These are phyloP conservation scores for Dichomitus squalens DNA, from an alignment of 1,284 basidiomycete genomes.

Conservation along the genomic window DNA sequence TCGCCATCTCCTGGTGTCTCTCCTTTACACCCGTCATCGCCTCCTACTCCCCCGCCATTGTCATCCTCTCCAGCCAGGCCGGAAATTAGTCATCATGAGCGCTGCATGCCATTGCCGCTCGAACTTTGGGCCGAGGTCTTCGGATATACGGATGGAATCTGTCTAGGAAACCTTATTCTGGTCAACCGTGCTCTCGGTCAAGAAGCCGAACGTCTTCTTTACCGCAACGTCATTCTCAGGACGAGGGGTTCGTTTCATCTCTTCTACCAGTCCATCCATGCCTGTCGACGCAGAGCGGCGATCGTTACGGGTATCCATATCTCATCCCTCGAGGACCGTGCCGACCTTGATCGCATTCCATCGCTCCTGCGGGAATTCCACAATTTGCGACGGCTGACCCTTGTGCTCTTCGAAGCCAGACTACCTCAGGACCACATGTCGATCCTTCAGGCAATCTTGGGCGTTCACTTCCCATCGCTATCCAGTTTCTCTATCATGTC, in stretches of 20 bases:
- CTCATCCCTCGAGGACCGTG: not conserved
- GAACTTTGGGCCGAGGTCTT: slow-evolving; percentile 9
- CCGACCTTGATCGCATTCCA: not conserved
- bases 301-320: not conserved
- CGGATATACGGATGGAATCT: not conserved
- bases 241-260: not conserved
- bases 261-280: not conserved
- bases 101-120: not conserved
- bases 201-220: not conserved
- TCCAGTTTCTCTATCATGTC: not conserved
- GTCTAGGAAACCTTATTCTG: not conserved
- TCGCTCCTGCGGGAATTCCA: not conserved
- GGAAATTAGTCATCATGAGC: not conserved
- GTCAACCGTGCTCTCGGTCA: not conserved
- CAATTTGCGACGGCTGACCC: not conserved
- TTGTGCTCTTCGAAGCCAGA: not conserved
- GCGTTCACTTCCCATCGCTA: not conserved
- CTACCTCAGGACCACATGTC: not conserved
- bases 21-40: too few species aligned
- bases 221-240: not conserved
- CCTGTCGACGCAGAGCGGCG: not conserved
- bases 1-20: not conserved
- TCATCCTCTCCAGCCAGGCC: not conserved
- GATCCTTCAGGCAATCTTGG: not conserved
- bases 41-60: too few species aligned